Percentiles rank a stretch among this genome's conserved stretches.
Conservation (phyloP, 2,329 filamentous ascomycete genomes). For the Sporothrix phasma region DNA sequence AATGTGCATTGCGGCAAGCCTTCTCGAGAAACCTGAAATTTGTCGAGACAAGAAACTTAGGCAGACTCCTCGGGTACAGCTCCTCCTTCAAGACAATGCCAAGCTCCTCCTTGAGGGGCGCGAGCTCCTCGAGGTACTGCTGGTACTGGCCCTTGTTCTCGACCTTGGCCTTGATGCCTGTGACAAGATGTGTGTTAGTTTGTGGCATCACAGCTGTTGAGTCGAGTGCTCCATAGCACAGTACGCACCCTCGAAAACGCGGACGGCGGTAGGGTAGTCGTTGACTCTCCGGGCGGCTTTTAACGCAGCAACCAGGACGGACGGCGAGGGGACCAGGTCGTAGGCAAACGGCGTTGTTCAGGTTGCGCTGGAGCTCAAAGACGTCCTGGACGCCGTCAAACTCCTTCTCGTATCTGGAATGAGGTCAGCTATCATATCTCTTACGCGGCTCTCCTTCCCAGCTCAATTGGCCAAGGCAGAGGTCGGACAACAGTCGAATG, state of each 20-base stretch:
- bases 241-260: constrained; percentile 81
- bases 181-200: constrained; percentile 2
- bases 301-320: constrained; percentile 83
- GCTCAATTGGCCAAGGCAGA: not conserved
- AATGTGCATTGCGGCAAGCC: not conserved
- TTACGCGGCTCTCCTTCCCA: no score
- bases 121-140: constrained; percentile 89
- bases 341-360: constrained; percentile 99
- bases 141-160: constrained; percentile 98
- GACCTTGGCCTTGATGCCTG: constrained; percentile 97
- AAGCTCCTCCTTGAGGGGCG: constrained; percentile 85
- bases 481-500: no score
- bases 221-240: not conserved
- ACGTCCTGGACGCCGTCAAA: constrained; percentile 96
- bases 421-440: constrained; percentile 35
- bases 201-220: not conserved
- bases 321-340: constrained; percentile 93
- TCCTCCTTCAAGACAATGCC: constrained; percentile 87
- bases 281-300: constrained; percentile 93
- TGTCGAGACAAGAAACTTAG: not conserved
- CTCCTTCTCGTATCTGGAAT: constrained; percentile 90
- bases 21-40: not conserved
- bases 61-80: constrained; percentile 51
- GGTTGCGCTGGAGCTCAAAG: constrained; percentile 95
- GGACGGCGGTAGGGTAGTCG: constrained; percentile 95